phyloP scores from a whole-genome alignment of 2,329 filamentous ascomycete species.

The Pleomassaria siparia region DNA sequence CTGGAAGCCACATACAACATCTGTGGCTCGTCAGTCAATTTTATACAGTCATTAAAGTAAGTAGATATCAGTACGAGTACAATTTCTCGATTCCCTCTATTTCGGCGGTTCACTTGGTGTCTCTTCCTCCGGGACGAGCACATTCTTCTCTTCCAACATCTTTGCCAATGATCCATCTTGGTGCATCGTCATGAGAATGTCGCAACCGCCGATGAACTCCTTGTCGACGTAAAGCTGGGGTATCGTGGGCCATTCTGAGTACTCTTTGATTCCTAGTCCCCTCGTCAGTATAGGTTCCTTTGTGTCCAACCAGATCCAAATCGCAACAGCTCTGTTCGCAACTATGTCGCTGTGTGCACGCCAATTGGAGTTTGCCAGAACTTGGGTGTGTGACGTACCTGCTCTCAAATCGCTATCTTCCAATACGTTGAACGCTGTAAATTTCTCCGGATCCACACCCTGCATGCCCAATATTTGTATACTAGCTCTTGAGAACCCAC shows the following conservation, averaged over 20 bases:
- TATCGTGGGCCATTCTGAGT: conserved; percentile 98
- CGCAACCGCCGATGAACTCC: conserved; percentile 96
- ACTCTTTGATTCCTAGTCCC: conserved; percentile 87
- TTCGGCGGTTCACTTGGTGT: conserved; percentile 26
- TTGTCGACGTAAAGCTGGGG: conserved; percentile 94
- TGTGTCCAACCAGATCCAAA: not conserved
- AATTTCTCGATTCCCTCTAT: conserved; percentile 10
- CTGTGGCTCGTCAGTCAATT: not conserved
- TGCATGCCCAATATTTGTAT: conserved; percentile 95
- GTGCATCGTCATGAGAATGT: conserved; percentile 96
- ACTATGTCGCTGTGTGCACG: too few species aligned
- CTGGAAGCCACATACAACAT: not conserved
- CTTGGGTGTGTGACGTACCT: conserved; percentile 56
- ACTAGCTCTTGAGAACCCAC: conserved; percentile 90
- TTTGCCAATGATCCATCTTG: conserved; percentile 92
- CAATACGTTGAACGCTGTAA: conserved; percentile 96
- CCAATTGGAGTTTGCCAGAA: too few species aligned
- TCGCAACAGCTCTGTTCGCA: too few species aligned
- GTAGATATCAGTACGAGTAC: not conserved
- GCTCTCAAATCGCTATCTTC: conserved; percentile 85
- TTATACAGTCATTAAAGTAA: not conserved
- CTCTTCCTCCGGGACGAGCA: conserved; percentile 66
- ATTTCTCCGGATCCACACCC: conserved; percentile 92
- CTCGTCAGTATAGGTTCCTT: conserved; percentile 11
- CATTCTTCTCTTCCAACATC: conserved; percentile 86